Base-by-base conservation (phyloP, 305 asterid species). In the Solanum aculeatissimum region DNA sequence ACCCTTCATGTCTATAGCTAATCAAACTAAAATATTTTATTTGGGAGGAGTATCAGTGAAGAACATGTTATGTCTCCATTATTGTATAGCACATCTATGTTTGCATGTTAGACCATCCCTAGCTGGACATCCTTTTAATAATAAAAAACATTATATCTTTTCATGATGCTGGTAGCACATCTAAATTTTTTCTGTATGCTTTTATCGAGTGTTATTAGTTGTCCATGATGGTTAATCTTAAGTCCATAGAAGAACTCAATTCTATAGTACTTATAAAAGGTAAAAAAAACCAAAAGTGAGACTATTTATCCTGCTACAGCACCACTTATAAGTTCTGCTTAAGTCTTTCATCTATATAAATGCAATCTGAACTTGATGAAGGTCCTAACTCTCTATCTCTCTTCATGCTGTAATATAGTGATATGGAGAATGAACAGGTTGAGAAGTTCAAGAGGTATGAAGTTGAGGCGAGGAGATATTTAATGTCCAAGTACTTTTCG, bases 401-500 rank as follows among this genome's bases (percentile, higher is more conserved):
- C 35, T 84, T 84, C 62, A 45, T 81, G 53, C 29, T 82, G 65
- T 90, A 47, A 51, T 85, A 65, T 86, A 93, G 98, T 86, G 60
- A 84, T 65, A 86, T 92, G 89, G 91, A 89, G 86, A 82, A 66
- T 86, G 93, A 89, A 69, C 87, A 89, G 43, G 53, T 75, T 32
- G 95, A 92, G 80, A 93, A 93, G 87, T 90, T 91, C 88, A 86
- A 90, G 91, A 92, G 85, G 85, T 91, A 93, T 43, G 95, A 88
- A 86, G 93, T 92, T 84, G 97, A 96, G 53, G 91, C 82, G 45
- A 91, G 90, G 66, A 93, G 89, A 51, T 89, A 91, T 82, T 62
- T 94, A 86, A 92, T 89, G 90, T 84, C 96, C 13, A 94, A 96
- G 84, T 96, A 93, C 89, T 94, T 96, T 93, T 93, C 98, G 3